Base-by-base conservation (phyloP, 2,329 filamentous ascomycete species). In the Calonectria pteridis region DNA sequence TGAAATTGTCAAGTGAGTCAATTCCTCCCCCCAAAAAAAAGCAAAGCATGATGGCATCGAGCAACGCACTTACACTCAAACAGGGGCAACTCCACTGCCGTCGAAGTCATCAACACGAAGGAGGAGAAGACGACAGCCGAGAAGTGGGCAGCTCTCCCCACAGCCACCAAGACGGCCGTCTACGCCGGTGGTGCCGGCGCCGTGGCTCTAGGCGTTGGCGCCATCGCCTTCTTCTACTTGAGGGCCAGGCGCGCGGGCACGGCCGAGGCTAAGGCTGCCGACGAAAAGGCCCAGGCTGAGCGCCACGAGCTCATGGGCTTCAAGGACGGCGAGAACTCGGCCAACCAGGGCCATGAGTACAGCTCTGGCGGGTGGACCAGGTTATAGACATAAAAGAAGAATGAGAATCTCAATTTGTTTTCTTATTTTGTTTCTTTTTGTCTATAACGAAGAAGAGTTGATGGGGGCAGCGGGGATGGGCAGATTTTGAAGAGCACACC, bases 11-110 rank as follows among this genome's bases (percentile, higher is more conserved):
- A 81, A 82, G 89, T 91, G 85, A 86, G 89, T 86, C 10, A 20
- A 20, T 11, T n/a, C 5, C 23, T 4, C 31, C 31, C 13, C 5
- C 40, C 18, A 40, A 28, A 28, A 40, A 62, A 28, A 33, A 11
- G 1, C 3, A 29, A 37, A 37, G 6, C 33, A 35, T 23, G 6
- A 58, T 14, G 6, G n/a, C 5, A 14, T 18, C 4, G 31, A 23
- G 20, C 16, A 23, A 23, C 7, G 50, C 66, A 62, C 73, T 75
- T 23, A 77, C 29, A 53, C 31, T 29, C 37, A 4, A 2, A 0
- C 71, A 91, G 89, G 40, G 90, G 90, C 69, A 91, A 92, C 82
- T 93, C 91, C 1, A 91, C 89, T 2, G 87, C 87, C 14, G 82
- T 85, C 46, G 83, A 89, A 13, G 84, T 82, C 9, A 83, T 92